Evolutionary conservation across 768 basidiomycete genomes (phyloP).

Genomic region (Phaffia australis): DNA sequence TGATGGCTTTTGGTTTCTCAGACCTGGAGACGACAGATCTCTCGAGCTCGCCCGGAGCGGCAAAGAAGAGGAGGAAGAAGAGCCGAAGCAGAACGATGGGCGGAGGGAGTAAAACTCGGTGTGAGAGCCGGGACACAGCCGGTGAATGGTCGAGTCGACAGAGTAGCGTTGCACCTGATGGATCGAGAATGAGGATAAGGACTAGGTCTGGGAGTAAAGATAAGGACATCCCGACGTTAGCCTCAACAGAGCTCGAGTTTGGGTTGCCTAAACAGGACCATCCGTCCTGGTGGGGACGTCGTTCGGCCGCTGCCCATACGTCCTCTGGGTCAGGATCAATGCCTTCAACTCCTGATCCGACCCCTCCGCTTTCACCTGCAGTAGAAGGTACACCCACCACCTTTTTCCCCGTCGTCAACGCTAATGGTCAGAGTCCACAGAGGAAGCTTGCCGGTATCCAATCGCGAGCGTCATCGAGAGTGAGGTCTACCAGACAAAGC

Average conservation of each 20-base stretch:
- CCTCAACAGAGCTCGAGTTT: not conserved
- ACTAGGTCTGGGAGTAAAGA: not conserved
- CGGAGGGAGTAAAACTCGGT: slow-evolving; percentile 1
- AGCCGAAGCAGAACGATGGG: slow-evolving; percentile 15
- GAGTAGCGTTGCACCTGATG: not conserved
- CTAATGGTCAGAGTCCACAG: not conserved
- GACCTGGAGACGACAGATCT: not conserved
- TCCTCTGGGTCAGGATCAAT: slow-evolving; percentile 1
- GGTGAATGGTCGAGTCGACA: not conserved
- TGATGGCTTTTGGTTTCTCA: slow-evolving; percentile 23
- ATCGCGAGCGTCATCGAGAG: not conserved
- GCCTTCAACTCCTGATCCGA: slow-evolving; percentile 1
- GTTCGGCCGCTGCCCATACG: not conserved
- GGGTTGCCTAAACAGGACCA: not conserved
- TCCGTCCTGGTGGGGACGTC: slow-evolving; percentile 1
- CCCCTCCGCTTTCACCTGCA: slow-evolving; percentile 1
- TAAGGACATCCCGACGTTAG: not conserved
- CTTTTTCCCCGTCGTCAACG: slow-evolving; percentile 5
- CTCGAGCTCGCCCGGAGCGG: not conserved
- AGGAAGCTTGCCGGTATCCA: no score
- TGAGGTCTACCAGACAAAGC: not conserved
- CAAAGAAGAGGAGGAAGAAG: slow-evolving; percentile 12
- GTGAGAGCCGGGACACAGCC: not conserved
- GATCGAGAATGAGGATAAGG: not conserved
- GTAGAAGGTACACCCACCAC: not conserved